phyloP scores from a whole-genome alignment of 2,329 filamentous ascomycete species.

The Arthroderma sp. region DNA sequence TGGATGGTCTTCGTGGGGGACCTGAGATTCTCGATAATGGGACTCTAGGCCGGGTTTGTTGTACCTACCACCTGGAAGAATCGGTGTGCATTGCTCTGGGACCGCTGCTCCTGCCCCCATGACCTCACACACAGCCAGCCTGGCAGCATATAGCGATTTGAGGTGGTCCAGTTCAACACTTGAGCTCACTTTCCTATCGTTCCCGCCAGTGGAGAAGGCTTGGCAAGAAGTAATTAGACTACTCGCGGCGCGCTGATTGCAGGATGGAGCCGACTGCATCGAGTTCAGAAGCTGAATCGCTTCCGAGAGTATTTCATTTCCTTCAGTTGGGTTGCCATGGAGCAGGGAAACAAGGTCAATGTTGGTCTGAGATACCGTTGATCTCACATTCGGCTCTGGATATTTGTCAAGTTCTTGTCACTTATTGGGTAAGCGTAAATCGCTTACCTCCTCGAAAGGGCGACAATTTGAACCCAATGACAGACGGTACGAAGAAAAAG shows the following conservation, averaged over 20 bases:
- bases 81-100: conserved; percentile 39
- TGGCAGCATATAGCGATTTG: conserved; percentile 47
- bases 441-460: conserved; percentile 8
- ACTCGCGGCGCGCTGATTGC: conserved; percentile 39
- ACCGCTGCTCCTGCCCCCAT: conserved; percentile 37
- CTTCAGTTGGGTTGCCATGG: conserved; percentile 12
- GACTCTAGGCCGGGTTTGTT: neutral
- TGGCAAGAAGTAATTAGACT: conserved; percentile 43
- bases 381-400: conserved; percentile 3
- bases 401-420: conserved; percentile 1
- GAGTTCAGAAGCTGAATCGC: conserved; percentile 33
- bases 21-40: conserved; percentile 10
- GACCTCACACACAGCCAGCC: conserved; percentile 51
- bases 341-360: conserved; percentile 20
- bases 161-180: conserved; percentile 28
- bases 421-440: neutral
- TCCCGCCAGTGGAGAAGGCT: conserved; percentile 28
- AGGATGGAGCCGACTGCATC: conserved; percentile 36
- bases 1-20: conserved; percentile 7
- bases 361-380: conserved; percentile 7
- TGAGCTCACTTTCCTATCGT: conserved; percentile 13
- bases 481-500: neutral
- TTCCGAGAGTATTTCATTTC: conserved; percentile 27
- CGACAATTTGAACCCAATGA: conserved; percentile 6
- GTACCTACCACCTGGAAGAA: conserved; percentile 26